These are phyloP conservation scores for Ilex aquifolium DNA, from an alignment of 257 asterid species.

Conservation along the genomic window DNA sequence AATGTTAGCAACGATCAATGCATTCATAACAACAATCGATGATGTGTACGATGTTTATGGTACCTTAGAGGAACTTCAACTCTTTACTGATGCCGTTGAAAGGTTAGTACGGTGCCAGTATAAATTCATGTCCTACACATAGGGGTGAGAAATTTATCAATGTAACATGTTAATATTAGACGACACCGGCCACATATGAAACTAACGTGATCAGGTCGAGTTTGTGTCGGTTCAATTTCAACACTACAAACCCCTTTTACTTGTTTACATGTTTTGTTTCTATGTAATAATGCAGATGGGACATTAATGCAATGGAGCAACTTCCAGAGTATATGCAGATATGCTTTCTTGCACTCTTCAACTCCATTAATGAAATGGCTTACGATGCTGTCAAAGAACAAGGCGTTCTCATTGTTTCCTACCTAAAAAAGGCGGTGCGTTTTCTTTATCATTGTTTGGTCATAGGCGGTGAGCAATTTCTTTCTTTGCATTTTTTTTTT, in stretches of 20 bases:
- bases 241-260: no score
- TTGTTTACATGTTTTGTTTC: no score
- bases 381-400: not conserved
- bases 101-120: slow-evolving; percentile 19
- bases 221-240: no score
- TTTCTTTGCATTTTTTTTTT: not conserved
- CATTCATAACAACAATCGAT: slow-evolving; percentile 15
- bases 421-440: not conserved
- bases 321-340: no score
- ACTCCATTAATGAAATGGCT: not conserved
- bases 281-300: not conserved
- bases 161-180: no score
- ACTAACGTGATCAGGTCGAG: no score
- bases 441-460: no score
- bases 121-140: not conserved
- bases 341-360: not conserved
- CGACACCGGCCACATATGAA: no score
- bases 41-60: slow-evolving; percentile 19
- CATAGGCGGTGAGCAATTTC: no score
- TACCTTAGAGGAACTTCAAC: slow-evolving; percentile 22
- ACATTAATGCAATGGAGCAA: not conserved
- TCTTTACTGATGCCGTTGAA: slow-evolving; percentile 28
- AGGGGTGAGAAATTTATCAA: no score
- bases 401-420: not conserved
- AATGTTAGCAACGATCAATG: slow-evolving; percentile 20